Conservation (phyloP, 2,329 filamentous ascomycete genomes). For the Aspergillus carbonarius region DNA sequence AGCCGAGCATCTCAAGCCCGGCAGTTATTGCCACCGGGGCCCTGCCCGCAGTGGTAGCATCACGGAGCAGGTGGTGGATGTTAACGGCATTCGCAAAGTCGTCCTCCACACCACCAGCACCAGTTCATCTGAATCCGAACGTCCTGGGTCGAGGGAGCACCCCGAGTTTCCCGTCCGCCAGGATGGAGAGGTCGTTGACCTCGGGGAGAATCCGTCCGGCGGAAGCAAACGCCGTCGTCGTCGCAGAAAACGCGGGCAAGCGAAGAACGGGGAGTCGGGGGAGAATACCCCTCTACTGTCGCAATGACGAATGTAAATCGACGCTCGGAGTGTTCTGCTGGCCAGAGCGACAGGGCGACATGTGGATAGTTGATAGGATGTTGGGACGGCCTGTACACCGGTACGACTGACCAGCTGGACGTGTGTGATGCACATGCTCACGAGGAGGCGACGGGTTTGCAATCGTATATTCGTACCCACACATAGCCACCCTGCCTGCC, state of each 20-base stretch:
- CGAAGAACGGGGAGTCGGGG: conserved; percentile 10
- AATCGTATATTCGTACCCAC: neutral
- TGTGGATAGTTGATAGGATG: neutral
- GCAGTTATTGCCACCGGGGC: conserved; percentile 42
- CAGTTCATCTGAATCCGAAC: conserved; percentile 45
- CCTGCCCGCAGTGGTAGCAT: conserved; percentile 71
- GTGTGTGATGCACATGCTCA: neutral
- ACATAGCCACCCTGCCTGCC: neutral
- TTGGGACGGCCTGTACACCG: neutral
- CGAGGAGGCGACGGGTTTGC: neutral
- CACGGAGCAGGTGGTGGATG: conserved; percentile 73
- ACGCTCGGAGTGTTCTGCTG: conserved; percentile 16
- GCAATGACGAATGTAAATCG: neutral
- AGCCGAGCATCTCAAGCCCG: conserved; percentile 22
- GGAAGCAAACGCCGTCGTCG: conserved; percentile 28
- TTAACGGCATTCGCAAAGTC: conserved; percentile 72
- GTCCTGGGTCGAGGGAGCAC: neutral
- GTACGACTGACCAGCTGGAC: neutral
- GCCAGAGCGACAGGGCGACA: conserved; percentile 13
- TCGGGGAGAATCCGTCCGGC: conserved; percentile 10
- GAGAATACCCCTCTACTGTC: conserved; percentile 19
- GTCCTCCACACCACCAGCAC: conserved; percentile 68
- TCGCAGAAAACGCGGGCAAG: conserved; percentile 19
- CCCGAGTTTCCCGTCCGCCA: conserved; percentile 14
- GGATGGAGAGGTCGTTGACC: conserved; percentile 13